Evolutionary conservation across 148 eudicot species (phyloP).

Genomic region (Polygonum aviculare): DNA sequence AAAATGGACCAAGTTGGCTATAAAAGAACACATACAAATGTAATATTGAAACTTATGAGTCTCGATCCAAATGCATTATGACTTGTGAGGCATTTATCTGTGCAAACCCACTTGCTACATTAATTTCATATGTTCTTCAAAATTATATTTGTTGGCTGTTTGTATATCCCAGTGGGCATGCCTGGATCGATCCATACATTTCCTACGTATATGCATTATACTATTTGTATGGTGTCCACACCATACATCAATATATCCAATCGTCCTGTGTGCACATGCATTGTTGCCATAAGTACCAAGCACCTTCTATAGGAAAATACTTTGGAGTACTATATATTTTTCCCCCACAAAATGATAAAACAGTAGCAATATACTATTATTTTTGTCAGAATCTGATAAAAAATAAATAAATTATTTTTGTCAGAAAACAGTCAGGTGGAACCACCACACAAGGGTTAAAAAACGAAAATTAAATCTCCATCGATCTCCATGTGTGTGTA

Average conservation of each 20-base stretch:
- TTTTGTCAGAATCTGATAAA: background rate
- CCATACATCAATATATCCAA: background rate
- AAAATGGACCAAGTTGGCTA: too few species aligned
- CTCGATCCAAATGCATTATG: too few species aligned
- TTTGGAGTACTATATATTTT: background rate
- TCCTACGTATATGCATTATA: background rate
- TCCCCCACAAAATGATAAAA: background rate
- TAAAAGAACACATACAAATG: too few species aligned
- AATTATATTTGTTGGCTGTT: too few species aligned
- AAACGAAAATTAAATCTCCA: background rate
- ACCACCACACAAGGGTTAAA: background rate
- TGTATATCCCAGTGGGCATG: too few species aligned
- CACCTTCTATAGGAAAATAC: background rate
- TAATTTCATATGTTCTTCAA: too few species aligned
- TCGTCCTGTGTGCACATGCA: constrained; percentile 4
- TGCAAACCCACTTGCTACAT: too few species aligned
- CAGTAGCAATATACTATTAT: background rate
- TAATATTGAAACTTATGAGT: too few species aligned
- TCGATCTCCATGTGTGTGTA: background rate
- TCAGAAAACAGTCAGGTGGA: background rate
- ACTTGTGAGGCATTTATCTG: too few species aligned
- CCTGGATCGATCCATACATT: too few species aligned
- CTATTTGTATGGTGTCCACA: background rate
- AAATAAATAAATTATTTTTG: too few species aligned
- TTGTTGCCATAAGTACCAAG: background rate